These are phyloP conservation scores for Malassezia obtusa DNA, from an alignment of 1,284 basidiomycete species.

Conservation along the genomic window DNA sequence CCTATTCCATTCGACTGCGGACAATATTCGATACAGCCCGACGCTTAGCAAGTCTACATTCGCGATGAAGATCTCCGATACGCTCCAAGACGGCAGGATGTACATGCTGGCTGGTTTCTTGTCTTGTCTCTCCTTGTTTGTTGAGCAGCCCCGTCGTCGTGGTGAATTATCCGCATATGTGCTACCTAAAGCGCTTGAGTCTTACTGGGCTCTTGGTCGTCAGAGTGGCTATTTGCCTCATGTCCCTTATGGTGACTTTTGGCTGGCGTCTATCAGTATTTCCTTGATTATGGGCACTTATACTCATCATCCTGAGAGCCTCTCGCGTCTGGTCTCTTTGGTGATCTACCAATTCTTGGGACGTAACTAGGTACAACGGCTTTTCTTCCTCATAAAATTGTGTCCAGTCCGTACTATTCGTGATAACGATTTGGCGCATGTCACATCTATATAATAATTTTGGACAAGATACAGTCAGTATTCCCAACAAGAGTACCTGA, in stretches of 20 bases:
- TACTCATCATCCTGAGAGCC: constrained; percentile 75
- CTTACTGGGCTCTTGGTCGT: constrained; percentile 67
- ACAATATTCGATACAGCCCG: constrained; percentile 19
- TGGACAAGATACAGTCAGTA: no score
- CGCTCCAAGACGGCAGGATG: constrained; percentile 49
- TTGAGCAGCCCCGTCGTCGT: constrained; percentile 72
- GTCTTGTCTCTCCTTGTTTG: constrained; percentile 67
- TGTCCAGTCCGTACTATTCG: no score
- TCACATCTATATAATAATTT: no score
- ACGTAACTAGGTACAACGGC: constrained; percentile 25
- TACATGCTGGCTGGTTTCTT: constrained; percentile 64
- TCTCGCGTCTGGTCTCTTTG: constrained; percentile 74
- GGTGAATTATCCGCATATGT: constrained; percentile 89
- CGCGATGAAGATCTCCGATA: background rate
- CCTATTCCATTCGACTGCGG: constrained; percentile 58
- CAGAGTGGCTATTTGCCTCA: constrained; percentile 66
- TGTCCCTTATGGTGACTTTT: constrained; percentile 58
- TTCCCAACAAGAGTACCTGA: no score
- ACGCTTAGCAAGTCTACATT: constrained; percentile 6
- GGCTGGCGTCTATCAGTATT: constrained; percentile 64
- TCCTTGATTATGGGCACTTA: constrained; percentile 78
- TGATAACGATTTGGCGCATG: no score
- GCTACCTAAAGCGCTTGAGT: constrained; percentile 64
- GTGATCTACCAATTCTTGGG: constrained; percentile 65
- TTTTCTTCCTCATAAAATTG: no score